phyloP scores from a whole-genome alignment of 371 early-diverging fungal species.

The Amoeboaphelidium protococcarum region DNA sequence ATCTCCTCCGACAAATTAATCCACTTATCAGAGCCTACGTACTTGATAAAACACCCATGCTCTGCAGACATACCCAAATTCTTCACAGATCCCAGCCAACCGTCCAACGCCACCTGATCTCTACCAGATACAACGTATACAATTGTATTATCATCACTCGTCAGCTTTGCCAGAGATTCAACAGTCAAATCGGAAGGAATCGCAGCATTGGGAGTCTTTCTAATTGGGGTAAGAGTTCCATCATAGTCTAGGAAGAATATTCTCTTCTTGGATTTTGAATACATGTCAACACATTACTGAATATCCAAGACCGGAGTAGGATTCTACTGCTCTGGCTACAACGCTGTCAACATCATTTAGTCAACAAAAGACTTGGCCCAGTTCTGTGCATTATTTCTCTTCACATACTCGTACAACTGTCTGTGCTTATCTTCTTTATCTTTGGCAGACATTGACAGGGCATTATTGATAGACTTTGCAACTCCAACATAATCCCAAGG shows the following conservation, averaged over 20 bases:
- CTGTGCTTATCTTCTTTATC: slow-evolving; percentile 51
- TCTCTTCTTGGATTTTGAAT: slow-evolving; percentile 26
- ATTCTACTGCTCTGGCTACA: slow-evolving; percentile 21
- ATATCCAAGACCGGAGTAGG: slow-evolving; percentile 36
- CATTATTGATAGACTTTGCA: slow-evolving; percentile 66
- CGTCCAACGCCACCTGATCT: slow-evolving; percentile 2
- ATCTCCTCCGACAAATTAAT: slow-evolving; percentile 42
- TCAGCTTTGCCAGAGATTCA: slow-evolving; percentile 10
- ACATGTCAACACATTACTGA: slow-evolving; percentile 16
- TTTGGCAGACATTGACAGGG: slow-evolving; percentile 49
- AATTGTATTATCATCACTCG: slow-evolving; percentile 4
- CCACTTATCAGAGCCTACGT: slow-evolving; percentile 24
- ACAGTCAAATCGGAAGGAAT: slow-evolving; percentile 19
- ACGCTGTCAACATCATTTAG: slow-evolving; percentile 11
- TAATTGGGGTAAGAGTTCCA: slow-evolving; percentile 21
- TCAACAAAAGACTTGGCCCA: slow-evolving; percentile 72
- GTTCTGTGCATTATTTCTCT: slow-evolving; percentile 57
- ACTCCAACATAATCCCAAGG: slow-evolving; percentile 94
- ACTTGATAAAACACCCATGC: slow-evolving; percentile 34
- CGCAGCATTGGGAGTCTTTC: slow-evolving; percentile 19
- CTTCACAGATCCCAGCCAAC: not conserved
- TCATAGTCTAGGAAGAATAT: slow-evolving; percentile 25
- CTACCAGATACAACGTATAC: slow-evolving; percentile 2
- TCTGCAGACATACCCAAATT: slow-evolving; percentile 21
- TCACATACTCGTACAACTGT: slow-evolving; percentile 63